Base-by-base conservation (phyloP, 257 asterid species). In the Galeopsis tetrahit region DNA sequence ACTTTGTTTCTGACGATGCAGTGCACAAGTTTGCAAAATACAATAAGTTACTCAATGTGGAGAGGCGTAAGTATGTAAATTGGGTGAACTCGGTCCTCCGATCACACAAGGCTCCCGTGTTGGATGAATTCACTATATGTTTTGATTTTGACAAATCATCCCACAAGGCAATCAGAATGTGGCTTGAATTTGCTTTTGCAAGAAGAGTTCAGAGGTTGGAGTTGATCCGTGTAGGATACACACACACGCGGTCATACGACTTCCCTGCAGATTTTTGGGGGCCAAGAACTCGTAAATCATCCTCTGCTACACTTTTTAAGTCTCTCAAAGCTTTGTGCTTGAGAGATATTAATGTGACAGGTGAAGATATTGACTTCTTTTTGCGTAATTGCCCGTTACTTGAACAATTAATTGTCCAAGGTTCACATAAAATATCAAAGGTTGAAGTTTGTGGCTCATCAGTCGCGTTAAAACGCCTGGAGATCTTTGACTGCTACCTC, bases 361-460 rank as follows among this genome's bases (percentile, higher is more conserved):
- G 62, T 48, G 76, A 71, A 15, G 63, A 39, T 42, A 61, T 71
- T 14, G 33, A 61, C 10, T 14, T 71, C 28, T 46, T 71, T 9
- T 8, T 71, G 6, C 39, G 57, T 9, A 60, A 34, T 10, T 71
- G 75, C 33, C 75, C 46, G 2, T 59, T 32, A 2, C 57, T 71
- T 2, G 51, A 60, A 39, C 10, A 14, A 44, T 14, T 71, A 35
- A 3, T n/a, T 32, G 39, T 69, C 33, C 17, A 9, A 6, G 4
- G 13, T 3, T 5, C 66, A 9, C 0, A 0, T 10, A 10, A 17
- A 9, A 15, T 38, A 31, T 35, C 55, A 2, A 31, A 56, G 17
- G 42, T 69, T 55, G 66, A 70, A 33, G 43, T 70, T 58, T 56
- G 75, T 58, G 75, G 75, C 2, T 11, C 68, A 8, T 57, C 60